Conservation (phyloP, 2,329 filamentous ascomycete genomes). For the Botrytis squamosa region DNA sequence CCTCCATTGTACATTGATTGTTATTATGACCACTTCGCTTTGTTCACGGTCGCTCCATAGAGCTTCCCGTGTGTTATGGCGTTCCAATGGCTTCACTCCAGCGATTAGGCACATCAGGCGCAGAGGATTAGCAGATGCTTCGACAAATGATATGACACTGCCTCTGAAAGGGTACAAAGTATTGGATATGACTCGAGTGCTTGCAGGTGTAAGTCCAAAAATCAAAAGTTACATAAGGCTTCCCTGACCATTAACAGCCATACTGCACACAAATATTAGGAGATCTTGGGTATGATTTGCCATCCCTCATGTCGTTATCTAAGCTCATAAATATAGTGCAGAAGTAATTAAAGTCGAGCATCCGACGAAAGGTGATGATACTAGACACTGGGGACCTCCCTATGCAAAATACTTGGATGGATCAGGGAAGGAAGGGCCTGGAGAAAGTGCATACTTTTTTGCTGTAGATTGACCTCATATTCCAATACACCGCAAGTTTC, state of each 20-base stretch:
- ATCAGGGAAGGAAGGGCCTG: conserved; percentile 63
- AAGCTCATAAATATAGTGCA: conserved; percentile 55
- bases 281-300: conserved; percentile 73
- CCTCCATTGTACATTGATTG: background rate
- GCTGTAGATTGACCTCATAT: conserved; percentile 53
- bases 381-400: conserved; percentile 92
- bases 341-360: conserved; percentile 98
- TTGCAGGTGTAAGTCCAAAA: conserved; percentile 73
- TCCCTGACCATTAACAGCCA: conserved; percentile 55
- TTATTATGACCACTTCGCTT: conserved; percentile 26
- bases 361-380: conserved; percentile 87
- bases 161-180: conserved; percentile 86
- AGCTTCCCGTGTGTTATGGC: conserved; percentile 28
- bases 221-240: background rate
- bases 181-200: conserved; percentile 92
- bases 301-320: conserved; percentile 18
- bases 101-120: conserved; percentile 21
- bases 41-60: conserved; percentile 22
- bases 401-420: conserved; percentile 75
- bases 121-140: conserved; percentile 30
- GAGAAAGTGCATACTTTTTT: conserved; percentile 94
- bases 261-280: conserved; percentile 97
- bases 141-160: conserved; percentile 46
- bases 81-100: conserved; percentile 27
- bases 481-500: background rate